Conservation (phyloP, 768 basidiomycete species). For the Suillus discolor region DNA sequence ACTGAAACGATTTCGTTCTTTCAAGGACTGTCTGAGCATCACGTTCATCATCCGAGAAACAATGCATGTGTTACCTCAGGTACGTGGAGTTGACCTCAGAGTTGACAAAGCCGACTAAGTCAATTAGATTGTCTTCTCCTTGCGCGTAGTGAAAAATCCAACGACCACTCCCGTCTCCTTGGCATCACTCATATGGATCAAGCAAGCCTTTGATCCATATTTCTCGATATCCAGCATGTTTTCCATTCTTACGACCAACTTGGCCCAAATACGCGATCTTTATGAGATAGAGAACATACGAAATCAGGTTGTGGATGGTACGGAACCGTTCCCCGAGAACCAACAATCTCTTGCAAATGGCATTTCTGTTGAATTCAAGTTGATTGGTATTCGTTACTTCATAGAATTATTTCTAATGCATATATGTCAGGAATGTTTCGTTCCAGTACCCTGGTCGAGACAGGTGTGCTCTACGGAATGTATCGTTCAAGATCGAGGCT, state of each 20-base stretch:
- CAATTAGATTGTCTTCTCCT: no score
- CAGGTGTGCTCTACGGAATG: constrained; percentile 53
- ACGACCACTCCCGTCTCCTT: constrained; percentile 65
- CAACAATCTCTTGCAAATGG: constrained; percentile 47
- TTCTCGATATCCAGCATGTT: constrained; percentile 24
- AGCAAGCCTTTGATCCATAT: constrained; percentile 47
- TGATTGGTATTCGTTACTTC: constrained; percentile 18
- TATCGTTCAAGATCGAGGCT: constrained; percentile 68
- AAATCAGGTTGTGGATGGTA: constrained; percentile 60
- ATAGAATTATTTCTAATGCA: constrained; percentile 4
- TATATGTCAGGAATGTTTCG: constrained; percentile 56
- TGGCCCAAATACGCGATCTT: constrained; percentile 52
- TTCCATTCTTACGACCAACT: constrained; percentile 55
- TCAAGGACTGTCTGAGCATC: constrained; percentile 29
- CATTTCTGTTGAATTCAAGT: constrained; percentile 60
- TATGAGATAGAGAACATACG: constrained; percentile 65
- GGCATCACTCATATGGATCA: constrained; percentile 61
- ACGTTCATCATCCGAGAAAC: constrained; percentile 51
- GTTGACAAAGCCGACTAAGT: no score
- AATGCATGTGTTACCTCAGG: constrained; percentile 52
- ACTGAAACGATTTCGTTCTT: constrained; percentile 33
- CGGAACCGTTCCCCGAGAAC: constrained; percentile 50
- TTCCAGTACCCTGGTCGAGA: constrained; percentile 65
- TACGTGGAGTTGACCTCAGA: no score
- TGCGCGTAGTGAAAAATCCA: constrained; percentile 30